Base-by-base conservation (phyloP, 164 flowering plant genomes). In the Nelumbo lutea region DNA sequence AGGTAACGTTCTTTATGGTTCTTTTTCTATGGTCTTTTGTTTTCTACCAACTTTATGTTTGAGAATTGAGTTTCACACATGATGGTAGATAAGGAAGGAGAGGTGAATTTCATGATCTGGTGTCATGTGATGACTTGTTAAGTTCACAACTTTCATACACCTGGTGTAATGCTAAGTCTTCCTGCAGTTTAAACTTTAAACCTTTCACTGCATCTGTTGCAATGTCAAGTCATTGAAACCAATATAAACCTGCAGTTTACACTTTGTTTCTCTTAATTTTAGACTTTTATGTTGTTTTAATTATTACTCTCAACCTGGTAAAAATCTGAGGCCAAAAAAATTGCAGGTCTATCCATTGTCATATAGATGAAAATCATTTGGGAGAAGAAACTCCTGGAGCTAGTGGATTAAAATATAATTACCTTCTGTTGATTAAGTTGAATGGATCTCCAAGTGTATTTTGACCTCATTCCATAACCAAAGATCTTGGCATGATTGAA, bases 1-100 rank as follows among this genome's bases (percentile, higher is more conserved):
- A 93, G 99, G 99, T 96, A 79, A 61, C 56, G 53, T 63, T 11
- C 10, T 15, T 2, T 42, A 39, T 27, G 27, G 27, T 27, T 27
- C 27, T 27, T 27, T 27, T 27, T 27, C 27, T 27, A 27, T 27
- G 27, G 27, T 27, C 27, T 27, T 27, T 27, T 27, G 27, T 27
- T 27, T 27, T 27, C 27, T 27, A 27, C 27, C 27, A 27, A 27
- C 27, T 27, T 27, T 27, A 27, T 27, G 27, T 27, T 27, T 27
- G 27, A 27, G 27, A 27, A 27, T 27, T 27, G 27, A 27, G 27
- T 27, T 27, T 27, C 27, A 27, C 27, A 27, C 27, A 27, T 27
- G 27, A 27, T 27, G 27, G 27, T 27, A 27, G 27, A 27, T 27
- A 27, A 27, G 27, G 0, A 27, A 27, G 27, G 27, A 27, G 27